These are phyloP conservation scores for Solanum appendiculatum DNA, from an alignment of 257 asterid genomes.

Conservation along the genomic window DNA sequence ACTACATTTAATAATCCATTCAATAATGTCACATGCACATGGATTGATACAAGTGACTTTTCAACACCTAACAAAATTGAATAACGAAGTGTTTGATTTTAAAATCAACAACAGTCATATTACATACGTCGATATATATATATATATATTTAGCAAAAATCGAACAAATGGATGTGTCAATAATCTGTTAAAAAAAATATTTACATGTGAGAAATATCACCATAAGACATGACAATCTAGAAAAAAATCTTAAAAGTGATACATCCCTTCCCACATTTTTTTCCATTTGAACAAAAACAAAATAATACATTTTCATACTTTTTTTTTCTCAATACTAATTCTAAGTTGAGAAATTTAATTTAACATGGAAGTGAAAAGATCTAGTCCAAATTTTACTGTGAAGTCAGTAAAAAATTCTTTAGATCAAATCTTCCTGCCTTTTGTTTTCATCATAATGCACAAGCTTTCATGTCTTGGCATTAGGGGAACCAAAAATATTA, in stretches of 20 bases:
- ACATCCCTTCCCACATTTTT: neutral
- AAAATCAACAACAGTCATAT: neutral
- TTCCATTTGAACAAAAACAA: neutral
- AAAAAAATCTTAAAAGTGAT: neutral
- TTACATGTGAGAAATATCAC: neutral
- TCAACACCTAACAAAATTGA: neutral
- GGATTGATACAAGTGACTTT: neutral
- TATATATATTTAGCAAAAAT: neutral
- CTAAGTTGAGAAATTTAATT: neutral
- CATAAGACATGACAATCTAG: neutral
- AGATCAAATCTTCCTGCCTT: neutral
- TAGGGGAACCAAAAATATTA: conserved; percentile 47
- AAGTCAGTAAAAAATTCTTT: neutral
- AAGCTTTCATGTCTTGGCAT: conserved; percentile 45
- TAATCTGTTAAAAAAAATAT: neutral
- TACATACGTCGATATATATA: neutral
- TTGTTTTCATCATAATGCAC: conserved; percentile 10
- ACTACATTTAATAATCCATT: neutral
- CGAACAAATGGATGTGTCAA: neutral
- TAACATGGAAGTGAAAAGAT: neutral
- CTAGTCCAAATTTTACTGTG: neutral
- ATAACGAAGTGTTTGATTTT: neutral
- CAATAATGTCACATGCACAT: neutral
- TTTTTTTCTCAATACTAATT: neutral
- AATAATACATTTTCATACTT: neutral